Conservation (phyloP, 2,329 filamentous ascomycete genomes). For the Penicillium concentricum region DNA sequence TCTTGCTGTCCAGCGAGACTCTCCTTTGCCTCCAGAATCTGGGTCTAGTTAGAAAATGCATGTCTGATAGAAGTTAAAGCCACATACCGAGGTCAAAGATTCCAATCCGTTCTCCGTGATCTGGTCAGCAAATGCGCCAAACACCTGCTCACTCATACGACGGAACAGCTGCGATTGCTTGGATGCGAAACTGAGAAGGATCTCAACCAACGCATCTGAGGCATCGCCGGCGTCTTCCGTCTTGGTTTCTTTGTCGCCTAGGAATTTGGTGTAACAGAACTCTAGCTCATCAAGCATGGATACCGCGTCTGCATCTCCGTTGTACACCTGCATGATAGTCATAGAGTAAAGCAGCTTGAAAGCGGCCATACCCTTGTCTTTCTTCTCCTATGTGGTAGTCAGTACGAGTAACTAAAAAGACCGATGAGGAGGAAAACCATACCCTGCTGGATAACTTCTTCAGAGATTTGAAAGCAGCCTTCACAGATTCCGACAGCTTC, state of each 20-base stretch:
- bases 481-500: conserved; percentile 42
- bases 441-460: conserved; percentile 41
- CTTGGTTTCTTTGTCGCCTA: conserved; percentile 52
- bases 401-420: not conserved
- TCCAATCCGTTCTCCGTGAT: conserved; percentile 72
- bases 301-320: conserved; percentile 81
- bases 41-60: conserved; percentile 46
- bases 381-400: conserved; percentile 50
- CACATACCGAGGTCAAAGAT: conserved; percentile 52
- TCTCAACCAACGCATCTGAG: conserved; percentile 77
- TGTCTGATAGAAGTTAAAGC: not conserved
- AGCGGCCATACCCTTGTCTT: conserved; percentile 55
- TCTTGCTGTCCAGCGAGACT: conserved; percentile 79
- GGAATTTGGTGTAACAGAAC: conserved; percentile 67
- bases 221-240: conserved; percentile 49
- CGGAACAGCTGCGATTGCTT: conserved; percentile 81
- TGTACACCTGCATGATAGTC: conserved; percentile 84
- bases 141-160: conserved; percentile 84
- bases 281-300: conserved; percentile 80
- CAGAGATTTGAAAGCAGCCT: conserved; percentile 44
- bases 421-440: not conserved
- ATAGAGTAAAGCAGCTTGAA: conserved; percentile 80
- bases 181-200: conserved; percentile 84
- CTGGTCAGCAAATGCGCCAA: conserved; percentile 74
- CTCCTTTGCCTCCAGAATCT: conserved; percentile 76